Percentiles rank a stretch among this genome's conserved stretches.
Conservation (phyloP, 441 rosid species). For the Brassica balearica region DNA sequence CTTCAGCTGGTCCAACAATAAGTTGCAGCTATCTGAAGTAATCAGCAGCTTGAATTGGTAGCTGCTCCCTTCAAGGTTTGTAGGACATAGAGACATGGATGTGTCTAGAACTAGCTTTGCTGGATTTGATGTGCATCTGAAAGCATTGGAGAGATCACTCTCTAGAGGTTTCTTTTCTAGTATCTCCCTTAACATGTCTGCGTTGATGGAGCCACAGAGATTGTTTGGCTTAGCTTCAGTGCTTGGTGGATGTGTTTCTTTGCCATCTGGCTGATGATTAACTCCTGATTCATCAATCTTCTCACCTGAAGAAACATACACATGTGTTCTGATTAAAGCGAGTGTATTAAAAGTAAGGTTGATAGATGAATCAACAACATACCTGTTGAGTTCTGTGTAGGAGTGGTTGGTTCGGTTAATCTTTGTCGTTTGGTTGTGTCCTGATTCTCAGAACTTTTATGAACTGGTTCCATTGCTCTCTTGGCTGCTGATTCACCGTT, state of each 20-base stretch:
- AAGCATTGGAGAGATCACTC: not conserved
- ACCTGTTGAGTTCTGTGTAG: not conserved
- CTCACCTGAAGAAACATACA: not conserved
- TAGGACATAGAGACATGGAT: not conserved
- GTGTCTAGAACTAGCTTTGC: not conserved
- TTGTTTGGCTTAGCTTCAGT: not conserved
- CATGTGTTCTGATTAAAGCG: not conserved
- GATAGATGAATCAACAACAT: not conserved
- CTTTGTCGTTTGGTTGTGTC: not conserved
- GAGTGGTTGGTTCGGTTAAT: not conserved
- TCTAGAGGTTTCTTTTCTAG: not conserved
- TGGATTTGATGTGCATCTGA: not conserved
- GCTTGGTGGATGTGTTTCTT: not conserved
- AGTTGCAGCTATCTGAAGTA: not conserved
- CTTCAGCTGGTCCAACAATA: constrained; percentile 1
- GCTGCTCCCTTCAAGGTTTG: not conserved
- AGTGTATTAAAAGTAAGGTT: no score
- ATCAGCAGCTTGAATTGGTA: not conserved
- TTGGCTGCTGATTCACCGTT: not conserved
- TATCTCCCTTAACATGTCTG: not conserved
- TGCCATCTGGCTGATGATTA: not conserved
- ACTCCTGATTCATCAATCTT: not conserved
- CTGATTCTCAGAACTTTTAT: not conserved
- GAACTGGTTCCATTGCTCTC: not conserved
- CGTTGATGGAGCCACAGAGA: not conserved